These are phyloP conservation scores for Penicillium robsamsonii DNA, from an alignment of 495 filamentous ascomycete genomes.

Conservation along the genomic window DNA sequence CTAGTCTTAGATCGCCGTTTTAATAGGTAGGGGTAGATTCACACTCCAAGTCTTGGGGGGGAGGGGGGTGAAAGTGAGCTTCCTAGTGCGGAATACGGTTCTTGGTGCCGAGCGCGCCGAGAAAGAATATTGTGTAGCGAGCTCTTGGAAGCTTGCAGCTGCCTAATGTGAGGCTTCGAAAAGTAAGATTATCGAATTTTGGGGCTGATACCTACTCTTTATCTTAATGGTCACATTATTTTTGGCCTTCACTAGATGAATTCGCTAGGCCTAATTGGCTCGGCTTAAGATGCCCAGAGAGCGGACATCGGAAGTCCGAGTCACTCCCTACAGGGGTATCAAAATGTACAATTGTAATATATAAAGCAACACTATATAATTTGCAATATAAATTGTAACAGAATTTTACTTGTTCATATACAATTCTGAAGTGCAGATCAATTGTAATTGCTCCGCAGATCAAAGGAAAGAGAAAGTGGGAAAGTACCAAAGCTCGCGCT, in stretches of 20 bases:
- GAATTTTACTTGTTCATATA: too few relatives aligned
- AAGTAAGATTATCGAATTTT: constrained; percentile 6
- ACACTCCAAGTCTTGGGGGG: background rate
- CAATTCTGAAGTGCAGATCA: background rate
- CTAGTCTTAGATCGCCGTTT: background rate
- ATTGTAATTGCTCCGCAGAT: background rate
- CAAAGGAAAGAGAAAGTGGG: background rate
- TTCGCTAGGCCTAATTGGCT: background rate
- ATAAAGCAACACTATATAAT: background rate
- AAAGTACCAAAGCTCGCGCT: background rate
- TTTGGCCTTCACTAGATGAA: background rate
- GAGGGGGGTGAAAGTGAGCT: background rate
- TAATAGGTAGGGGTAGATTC: background rate
- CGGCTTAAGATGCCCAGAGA: background rate
- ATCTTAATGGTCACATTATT: background rate
- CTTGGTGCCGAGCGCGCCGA: constrained; percentile 3
- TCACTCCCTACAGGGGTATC: background rate
- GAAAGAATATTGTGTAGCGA: background rate
- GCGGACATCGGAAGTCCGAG: background rate
- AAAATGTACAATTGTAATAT: background rate
- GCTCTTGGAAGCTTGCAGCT: background rate
- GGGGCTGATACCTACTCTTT: constrained; percentile 1
- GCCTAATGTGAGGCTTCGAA: background rate
- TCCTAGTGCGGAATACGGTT: background rate
- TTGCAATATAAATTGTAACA: too few relatives aligned